These are phyloP conservation scores for Corinectria fuckeliana DNA, from an alignment of 2,329 filamentous ascomycete species.

Conservation along the genomic window DNA sequence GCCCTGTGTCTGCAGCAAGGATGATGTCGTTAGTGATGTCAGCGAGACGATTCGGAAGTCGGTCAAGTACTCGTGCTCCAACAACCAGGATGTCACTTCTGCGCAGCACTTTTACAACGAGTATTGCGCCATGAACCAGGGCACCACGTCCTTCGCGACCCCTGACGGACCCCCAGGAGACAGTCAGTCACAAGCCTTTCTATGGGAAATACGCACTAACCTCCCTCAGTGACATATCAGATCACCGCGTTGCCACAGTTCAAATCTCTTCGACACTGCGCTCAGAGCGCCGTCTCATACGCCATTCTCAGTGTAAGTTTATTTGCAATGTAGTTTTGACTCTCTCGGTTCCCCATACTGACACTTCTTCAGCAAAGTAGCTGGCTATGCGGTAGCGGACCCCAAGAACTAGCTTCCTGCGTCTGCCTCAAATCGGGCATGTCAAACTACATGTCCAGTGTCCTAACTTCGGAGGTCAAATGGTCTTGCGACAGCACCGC, in stretches of 20 bases:
- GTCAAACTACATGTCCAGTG: constrained; percentile 49
- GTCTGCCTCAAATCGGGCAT: constrained; percentile 58
- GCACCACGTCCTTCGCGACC: constrained; percentile 56
- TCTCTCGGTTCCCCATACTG: constrained; percentile 19
- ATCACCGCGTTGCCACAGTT: constrained; percentile 59
- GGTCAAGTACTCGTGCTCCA: constrained; percentile 53
- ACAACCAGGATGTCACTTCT: constrained; percentile 53
- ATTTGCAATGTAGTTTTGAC: background rate
- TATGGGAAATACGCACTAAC: background rate
- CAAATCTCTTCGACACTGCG: constrained; percentile 53
- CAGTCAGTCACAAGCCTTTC: constrained; percentile 45
- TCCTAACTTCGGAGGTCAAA: constrained; percentile 53
- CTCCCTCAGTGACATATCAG: constrained; percentile 56
- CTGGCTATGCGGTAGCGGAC: constrained; percentile 52
- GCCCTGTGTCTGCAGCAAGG: constrained; percentile 60
- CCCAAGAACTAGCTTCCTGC: constrained; percentile 59
- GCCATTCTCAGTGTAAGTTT: constrained; percentile 49
- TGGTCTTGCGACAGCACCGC: constrained; percentile 52
- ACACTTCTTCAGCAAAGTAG: constrained; percentile 37
- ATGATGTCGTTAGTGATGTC: constrained; percentile 52
- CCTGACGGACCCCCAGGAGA: constrained; percentile 57
- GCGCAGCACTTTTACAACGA: constrained; percentile 58
- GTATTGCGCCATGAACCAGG: constrained; percentile 58
- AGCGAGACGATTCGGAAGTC: constrained; percentile 51
- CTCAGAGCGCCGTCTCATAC: constrained; percentile 50